A percentile compares a stretch with the other conserved stretches of the same genome.
Conservation (phyloP, 441 rosid genomes). For the Syzygium malaccense region DNA sequence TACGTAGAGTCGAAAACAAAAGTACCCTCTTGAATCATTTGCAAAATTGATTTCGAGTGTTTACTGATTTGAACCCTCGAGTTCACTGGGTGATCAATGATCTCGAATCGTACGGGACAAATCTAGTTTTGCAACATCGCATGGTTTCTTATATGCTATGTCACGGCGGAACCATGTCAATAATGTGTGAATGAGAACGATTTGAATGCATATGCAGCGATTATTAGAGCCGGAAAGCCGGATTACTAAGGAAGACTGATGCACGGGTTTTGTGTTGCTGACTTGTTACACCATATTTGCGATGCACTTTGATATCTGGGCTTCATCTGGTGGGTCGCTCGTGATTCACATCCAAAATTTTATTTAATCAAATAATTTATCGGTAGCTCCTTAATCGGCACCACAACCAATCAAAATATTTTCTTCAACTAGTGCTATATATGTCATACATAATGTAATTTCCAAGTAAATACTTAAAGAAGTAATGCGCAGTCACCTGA, state of each 20-base stretch:
- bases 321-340: not conserved
- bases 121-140: not conserved
- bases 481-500: not conserved
- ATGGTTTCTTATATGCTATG: not conserved
- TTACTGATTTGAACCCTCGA: not conserved
- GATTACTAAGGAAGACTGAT: not conserved
- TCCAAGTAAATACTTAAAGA: not conserved
- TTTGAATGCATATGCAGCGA: accelerated
- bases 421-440: not conserved
- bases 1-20: not conserved
- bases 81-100: not conserved
- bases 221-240: not conserved
- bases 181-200: not conserved
- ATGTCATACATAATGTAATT: not conserved
- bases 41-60: not conserved
- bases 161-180: not conserved
- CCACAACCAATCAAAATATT: not conserved
- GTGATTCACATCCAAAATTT: not conserved
- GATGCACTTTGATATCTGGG: not conserved
- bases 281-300: not conserved
- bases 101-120: not conserved
- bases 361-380: not conserved
- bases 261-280: not conserved
- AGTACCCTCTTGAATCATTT: not conserved
- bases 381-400: not conserved